Conservation (phyloP, 495 filamentous ascomycete species). For the Bombardia bombarda region DNA sequence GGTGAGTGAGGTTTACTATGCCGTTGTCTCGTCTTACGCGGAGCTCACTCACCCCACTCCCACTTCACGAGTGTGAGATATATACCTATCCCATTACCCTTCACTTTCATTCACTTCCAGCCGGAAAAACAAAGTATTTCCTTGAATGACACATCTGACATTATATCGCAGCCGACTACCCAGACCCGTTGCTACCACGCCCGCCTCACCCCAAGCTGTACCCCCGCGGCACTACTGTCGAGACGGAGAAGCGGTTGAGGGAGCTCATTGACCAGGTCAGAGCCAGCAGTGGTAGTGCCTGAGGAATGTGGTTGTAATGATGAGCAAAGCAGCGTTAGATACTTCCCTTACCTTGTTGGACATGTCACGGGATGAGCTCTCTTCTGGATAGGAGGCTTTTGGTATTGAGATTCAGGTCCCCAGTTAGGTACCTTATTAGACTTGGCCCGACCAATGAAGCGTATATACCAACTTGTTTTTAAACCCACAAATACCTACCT, state of each 20-base stretch:
- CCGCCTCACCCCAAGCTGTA: constrained; percentile 22
- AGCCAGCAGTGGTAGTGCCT: constrained; percentile 2
- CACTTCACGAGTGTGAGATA: too few relatives aligned
- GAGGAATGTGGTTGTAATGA: background rate
- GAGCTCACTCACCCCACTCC: too few relatives aligned
- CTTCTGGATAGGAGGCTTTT: too few relatives aligned
- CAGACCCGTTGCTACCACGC: constrained; percentile 33
- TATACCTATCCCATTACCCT: background rate
- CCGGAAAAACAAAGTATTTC: background rate
- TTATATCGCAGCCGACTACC: constrained; percentile 28
- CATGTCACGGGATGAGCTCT: too few relatives aligned
- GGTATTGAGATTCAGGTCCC: too few relatives aligned
- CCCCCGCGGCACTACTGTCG: constrained; percentile 23
- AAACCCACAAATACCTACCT: too few relatives aligned
- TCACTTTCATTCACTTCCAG: background rate
- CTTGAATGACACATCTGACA: background rate
- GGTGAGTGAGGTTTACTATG: constrained; percentile 24
- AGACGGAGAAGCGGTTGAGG: constrained; percentile 24
- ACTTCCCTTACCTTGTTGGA: too few relatives aligned
- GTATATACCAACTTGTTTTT: too few relatives aligned
- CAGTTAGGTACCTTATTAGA: too few relatives aligned
- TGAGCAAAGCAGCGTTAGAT: too few relatives aligned
- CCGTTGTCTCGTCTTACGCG: too few relatives aligned
- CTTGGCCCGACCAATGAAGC: too few relatives aligned
- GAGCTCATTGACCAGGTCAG: constrained; percentile 25